These are phyloP conservation scores for Pseudogymnoascus sp. DNA, from an alignment of 2,329 filamentous ascomycete genomes.

Conservation along the genomic window DNA sequence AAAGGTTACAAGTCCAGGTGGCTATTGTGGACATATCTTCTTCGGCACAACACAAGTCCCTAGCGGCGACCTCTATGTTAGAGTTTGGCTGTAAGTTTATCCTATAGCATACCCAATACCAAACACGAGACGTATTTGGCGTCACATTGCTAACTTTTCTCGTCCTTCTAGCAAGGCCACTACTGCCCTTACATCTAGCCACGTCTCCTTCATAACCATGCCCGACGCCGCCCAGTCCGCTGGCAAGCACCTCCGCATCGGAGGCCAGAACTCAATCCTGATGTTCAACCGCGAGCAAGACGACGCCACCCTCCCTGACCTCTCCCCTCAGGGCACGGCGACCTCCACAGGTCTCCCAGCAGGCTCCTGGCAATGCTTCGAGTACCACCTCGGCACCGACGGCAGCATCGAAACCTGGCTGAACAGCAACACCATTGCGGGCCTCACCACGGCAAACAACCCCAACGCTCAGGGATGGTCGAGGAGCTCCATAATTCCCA, in stretches of 20 bases:
- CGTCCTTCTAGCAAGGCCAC: slow-evolving; percentile 41
- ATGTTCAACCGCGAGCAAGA: slow-evolving; percentile 60
- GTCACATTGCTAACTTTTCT: slow-evolving; percentile 20
- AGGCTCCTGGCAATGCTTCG: slow-evolving; percentile 50
- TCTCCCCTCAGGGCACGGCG: slow-evolving; percentile 52
- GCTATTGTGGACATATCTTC: slow-evolving; percentile 54
- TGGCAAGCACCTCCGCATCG: slow-evolving; percentile 55
- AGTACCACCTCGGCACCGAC: slow-evolving; percentile 52
- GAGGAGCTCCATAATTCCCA: slow-evolving; percentile 39
- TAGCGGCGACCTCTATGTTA: slow-evolving; percentile 49
- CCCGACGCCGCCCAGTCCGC: slow-evolving; percentile 48
- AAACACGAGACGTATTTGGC: not conserved
- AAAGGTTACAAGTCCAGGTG: slow-evolving; percentile 44
- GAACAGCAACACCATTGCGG: slow-evolving; percentile 43
- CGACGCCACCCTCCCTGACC: slow-evolving; percentile 54
- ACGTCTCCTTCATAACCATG: slow-evolving; percentile 59
- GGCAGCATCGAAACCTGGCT: slow-evolving; percentile 56
- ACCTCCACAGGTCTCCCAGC: slow-evolving; percentile 44
- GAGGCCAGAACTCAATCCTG: slow-evolving; percentile 52
- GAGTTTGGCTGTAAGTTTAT: slow-evolving; percentile 46
- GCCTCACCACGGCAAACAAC: slow-evolving; percentile 45
- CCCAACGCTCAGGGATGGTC: slow-evolving; percentile 47
- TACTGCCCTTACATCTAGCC: slow-evolving; percentile 49
- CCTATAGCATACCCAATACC: not conserved
- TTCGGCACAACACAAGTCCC: slow-evolving; percentile 52